Evolutionary conservation across 768 basidiomycete species (phyloP).

Genomic region (Gyrodon lividus): DNA sequence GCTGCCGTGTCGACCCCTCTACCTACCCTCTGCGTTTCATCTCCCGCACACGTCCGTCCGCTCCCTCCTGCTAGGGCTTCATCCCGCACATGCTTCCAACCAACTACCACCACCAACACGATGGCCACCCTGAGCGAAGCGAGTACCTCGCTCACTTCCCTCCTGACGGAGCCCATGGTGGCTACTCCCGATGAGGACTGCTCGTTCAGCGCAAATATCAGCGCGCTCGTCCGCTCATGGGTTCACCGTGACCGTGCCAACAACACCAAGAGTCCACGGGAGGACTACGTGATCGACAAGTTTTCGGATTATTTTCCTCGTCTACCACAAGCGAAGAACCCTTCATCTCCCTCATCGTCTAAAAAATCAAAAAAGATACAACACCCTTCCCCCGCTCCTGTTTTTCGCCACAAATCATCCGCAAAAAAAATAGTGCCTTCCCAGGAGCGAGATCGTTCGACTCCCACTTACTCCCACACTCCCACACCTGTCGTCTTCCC

Average conservation of each 20-base stretch:
- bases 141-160: constrained; percentile 54
- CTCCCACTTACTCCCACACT: constrained; percentile 27
- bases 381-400: constrained; percentile 11
- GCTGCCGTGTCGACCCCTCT: constrained; percentile 30
- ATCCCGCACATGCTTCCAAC: constrained; percentile 33
- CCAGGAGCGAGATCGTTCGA: constrained; percentile 14
- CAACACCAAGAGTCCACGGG: constrained; percentile 27
- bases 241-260: constrained; percentile 26
- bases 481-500: constrained; percentile 34
- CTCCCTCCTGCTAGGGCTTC: constrained; percentile 32
- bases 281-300: constrained; percentile 28
- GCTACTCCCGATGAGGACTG: constrained; percentile 40
- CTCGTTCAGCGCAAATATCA: constrained; percentile 47
- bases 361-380: constrained; percentile 22
- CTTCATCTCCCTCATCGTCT: constrained; percentile 1
- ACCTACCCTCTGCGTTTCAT: constrained; percentile 53
- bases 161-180: constrained; percentile 41
- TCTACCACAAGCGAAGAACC: constrained; percentile 20
- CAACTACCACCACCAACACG: constrained; percentile 32
- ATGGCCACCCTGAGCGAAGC: constrained; percentile 36
- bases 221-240: constrained; percentile 35
- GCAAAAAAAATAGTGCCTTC: constrained; percentile 6
- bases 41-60: constrained; percentile 32
- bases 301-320: constrained; percentile 31
- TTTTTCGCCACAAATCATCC: constrained; percentile 11